phyloP scores from a whole-genome alignment of 2,329 filamentous ascomycete genomes.

The Aspergillus texensis region DNA sequence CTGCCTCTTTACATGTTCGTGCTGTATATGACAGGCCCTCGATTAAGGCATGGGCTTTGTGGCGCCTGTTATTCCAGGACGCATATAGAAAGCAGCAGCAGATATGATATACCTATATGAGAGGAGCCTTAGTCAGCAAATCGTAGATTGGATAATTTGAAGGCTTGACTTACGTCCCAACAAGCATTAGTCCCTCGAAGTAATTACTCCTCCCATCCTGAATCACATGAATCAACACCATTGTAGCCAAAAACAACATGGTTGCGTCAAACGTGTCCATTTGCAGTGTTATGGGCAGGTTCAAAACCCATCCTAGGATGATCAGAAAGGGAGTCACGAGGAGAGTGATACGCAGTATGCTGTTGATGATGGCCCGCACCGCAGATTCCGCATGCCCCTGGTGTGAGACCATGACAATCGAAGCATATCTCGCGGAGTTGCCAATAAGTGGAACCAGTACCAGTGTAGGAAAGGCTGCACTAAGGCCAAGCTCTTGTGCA shows the following conservation, averaged over 20 bases:
- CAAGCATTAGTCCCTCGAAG: conserved; percentile 24
- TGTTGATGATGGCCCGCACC: conserved; percentile 20
- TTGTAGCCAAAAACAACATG: conserved; percentile 20
- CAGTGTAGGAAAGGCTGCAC: conserved; percentile 13
- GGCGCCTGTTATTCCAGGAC: conserved; percentile 4
- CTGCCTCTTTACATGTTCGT: neutral
- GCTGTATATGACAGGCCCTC: neutral
- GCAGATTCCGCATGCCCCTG: conserved; percentile 17
- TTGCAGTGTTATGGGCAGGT: conserved; percentile 15
- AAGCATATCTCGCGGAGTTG: conserved; percentile 17
- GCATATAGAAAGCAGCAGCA: conserved; percentile 19
- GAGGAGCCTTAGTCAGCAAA: neutral
- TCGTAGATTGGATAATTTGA: neutral
- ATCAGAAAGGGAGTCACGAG: conserved; percentile 18
- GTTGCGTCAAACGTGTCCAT: conserved; percentile 24
- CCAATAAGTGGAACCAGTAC: conserved; percentile 18
- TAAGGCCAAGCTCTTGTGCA: conserved; percentile 9
- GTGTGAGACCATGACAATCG: conserved; percentile 14
- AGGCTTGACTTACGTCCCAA: conserved; percentile 23
- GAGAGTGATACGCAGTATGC: conserved; percentile 19
- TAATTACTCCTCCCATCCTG: conserved; percentile 25
- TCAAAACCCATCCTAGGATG: conserved; percentile 16
- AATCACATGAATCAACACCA: conserved; percentile 25
- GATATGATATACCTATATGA: conserved; percentile 20
- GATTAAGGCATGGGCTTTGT: neutral